phyloP scores from a whole-genome alignment of 768 basidiomycete genomes.

The Lentinula edodes region DNA sequence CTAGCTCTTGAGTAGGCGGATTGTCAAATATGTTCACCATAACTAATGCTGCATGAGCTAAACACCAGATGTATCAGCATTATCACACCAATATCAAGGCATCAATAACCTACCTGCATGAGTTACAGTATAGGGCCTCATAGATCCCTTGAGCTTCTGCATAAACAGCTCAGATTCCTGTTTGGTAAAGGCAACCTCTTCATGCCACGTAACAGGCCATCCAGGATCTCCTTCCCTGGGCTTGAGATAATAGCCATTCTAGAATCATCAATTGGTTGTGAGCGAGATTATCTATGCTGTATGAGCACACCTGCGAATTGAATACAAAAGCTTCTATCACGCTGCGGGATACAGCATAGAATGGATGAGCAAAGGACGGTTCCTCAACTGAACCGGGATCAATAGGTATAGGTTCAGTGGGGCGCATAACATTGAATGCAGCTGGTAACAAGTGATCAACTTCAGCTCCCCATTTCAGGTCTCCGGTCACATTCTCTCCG shows the following conservation, averaged over 20 bases:
- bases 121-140: slow-evolving; percentile 11
- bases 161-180: slow-evolving; percentile 11
- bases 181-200: slow-evolving; percentile 7
- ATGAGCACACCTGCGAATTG: not conserved
- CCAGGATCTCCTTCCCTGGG: not conserved
- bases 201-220: slow-evolving; percentile 4
- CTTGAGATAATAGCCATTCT: slow-evolving; percentile 12
- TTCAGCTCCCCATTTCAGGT: slow-evolving; percentile 15
- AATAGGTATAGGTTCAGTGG: slow-evolving; percentile 12
- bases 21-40: slow-evolving; percentile 14
- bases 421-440: slow-evolving; percentile 9
- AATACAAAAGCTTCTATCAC: slow-evolving; percentile 11
- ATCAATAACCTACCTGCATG: slow-evolving; percentile 9
- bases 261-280: not conserved
- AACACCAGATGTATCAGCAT: not conserved
- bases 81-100: not conserved
- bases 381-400: slow-evolving; percentile 10
- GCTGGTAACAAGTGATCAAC: slow-evolving; percentile 14
- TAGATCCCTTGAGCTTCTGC: slow-evolving; percentile 3
- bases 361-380: slow-evolving; percentile 10
- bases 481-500: not conserved
- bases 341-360: slow-evolving; percentile 9
- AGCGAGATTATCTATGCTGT: not conserved
- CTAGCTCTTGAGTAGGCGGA: slow-evolving; percentile 10
- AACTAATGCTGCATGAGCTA: slow-evolving; percentile 18